Evolutionary conservation across 768 basidiomycete genomes (phyloP), one percentile per base, ranked within the genome.

Genomic region (Phlebiopsis gigantea): DNA sequence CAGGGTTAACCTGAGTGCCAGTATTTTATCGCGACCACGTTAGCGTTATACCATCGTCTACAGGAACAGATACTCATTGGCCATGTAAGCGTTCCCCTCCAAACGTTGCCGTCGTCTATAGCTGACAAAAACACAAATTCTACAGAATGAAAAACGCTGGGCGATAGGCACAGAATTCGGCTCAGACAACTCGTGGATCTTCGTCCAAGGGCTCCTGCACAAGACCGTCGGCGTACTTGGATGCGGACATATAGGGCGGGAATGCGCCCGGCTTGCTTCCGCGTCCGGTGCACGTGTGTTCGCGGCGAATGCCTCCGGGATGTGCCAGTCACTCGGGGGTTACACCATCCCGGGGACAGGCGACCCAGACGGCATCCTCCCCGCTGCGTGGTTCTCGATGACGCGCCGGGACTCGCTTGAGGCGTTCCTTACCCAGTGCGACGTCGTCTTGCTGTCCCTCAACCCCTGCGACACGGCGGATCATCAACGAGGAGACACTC

Each of bases 81-180:
- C 9, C 54, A 59, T 46, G 58, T 56, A 21, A 15, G 57, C 53
- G n/a, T 44, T n/a, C n/a, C n/a, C n/a, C n/a, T n/a, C n/a, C n/a
- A n/a, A n/a, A n/a, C n/a, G n/a, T n/a, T n/a, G n/a, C n/a, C n/a
- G n/a, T n/a, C n/a, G n/a, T n/a, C n/a, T n/a, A n/a, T n/a, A n/a
- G n/a, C n/a, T n/a, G n/a, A n/a, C n/a, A n/a, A n/a, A n/a, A n/a
- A n/a, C n/a, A n/a, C n/a, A n/a, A n/a, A n/a, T n/a, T n/a, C n/a
- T n/a, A 19, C 52, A 61, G 60, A 47, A 41, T 30, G 60, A 61
- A 50, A 57, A 57, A 49, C 56, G 60, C 4, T 61, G 60, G 60
- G 56, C 46, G 4, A 49, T 21, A 3, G 22, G 31, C 56, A 42
- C 26, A 28, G 53, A 61, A 26, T 44, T 61, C 14, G 45, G 30